phyloP scores from a whole-genome alignment of 2,329 filamentous ascomycete genomes.

The Fonsecaea erecta region DNA sequence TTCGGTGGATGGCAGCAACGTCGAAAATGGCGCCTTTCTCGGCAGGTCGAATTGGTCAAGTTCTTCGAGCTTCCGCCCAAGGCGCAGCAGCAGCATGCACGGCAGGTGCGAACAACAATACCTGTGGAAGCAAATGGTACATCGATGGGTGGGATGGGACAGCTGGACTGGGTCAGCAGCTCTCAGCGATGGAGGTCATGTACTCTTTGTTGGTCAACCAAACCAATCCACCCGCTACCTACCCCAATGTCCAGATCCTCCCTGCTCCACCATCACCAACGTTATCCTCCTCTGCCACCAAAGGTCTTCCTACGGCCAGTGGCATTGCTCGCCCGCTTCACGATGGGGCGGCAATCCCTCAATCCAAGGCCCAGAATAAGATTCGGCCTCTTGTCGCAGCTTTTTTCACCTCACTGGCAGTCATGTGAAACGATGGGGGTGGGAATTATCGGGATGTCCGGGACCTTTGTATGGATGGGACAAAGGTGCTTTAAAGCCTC shows the following conservation, averaged over 20 bases:
- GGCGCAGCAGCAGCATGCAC: slow-evolving; percentile 66
- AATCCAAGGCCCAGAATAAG: slow-evolving; percentile 19
- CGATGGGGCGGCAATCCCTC: slow-evolving; percentile 16
- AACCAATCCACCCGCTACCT: slow-evolving; percentile 32
- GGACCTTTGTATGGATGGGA: background rate
- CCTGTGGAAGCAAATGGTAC: slow-evolving; percentile 70
- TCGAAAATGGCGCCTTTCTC: slow-evolving; percentile 67
- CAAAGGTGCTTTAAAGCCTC: background rate
- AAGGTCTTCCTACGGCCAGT: slow-evolving; percentile 17
- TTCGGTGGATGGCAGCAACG: slow-evolving; percentile 66
- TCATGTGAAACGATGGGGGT: background rate
- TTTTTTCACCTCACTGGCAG: slow-evolving; percentile 16
- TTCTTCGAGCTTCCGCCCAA: slow-evolving; percentile 62
- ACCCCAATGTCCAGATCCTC: slow-evolving; percentile 23
- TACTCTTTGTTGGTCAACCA: slow-evolving; percentile 37
- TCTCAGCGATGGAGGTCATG: slow-evolving; percentile 68
- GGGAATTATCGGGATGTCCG: background rate
- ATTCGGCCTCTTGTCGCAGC: slow-evolving; percentile 21
- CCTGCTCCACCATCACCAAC: slow-evolving; percentile 16
- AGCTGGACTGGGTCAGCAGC: slow-evolving; percentile 69
- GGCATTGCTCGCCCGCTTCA: slow-evolving; percentile 28
- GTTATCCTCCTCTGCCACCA: slow-evolving; percentile 23
- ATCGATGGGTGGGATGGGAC: slow-evolving; percentile 59
- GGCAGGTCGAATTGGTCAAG: slow-evolving; percentile 58
- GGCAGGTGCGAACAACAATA: slow-evolving; percentile 60